Base-by-base conservation (phyloP, 306 rosid species). In the Quercus gilva region DNA sequence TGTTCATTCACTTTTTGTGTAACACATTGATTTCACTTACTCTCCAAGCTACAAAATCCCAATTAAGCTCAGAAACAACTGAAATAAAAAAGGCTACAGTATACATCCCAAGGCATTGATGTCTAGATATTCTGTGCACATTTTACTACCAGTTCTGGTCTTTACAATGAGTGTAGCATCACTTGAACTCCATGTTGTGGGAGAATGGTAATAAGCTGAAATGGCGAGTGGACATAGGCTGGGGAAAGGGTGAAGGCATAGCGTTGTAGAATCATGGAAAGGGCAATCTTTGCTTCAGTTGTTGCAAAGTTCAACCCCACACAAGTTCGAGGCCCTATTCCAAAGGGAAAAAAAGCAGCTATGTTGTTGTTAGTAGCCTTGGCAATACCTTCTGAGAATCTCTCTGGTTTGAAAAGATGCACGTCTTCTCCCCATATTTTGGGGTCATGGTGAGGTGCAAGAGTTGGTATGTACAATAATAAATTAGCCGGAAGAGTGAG, bases 171-270 rank as follows among this genome's bases (percentile, higher is more conserved):
- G 37, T 65, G 71, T 0, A 82, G 75, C 52, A 67, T 17, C 10
- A 82, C 75, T 18, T 78, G 76, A 78, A 82, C 35, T 45, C 85
- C 79, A 67, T 73, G 79, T 43, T 73, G 72, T 17, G 85, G 79
- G 2, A 33, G 52, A 58, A 83, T 51, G 5, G 76, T 78, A n/a
- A 74, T 15, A 51, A 18, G 12, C 70, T 74, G 61, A 52, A 26
- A 2, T 15, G 86, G 86, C 0, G 68, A 83, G 74, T 83, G 86
- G 29, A 74, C 73, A 28, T 83, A 79, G 25, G 57, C 29, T 10
- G 71, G 71, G 12, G 78, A 82, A 5, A 82, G 75, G 28, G 85
- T 65, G 72, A 82, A 67, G 37, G 55, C 5, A 63, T 77, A 73
- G 76, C 67, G 67, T 53, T 82, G 82, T 4, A 77, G 71, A 43